Evolutionary conservation across 75 land plant genomes (phyloP), one percentile per base, ranked within the genome.

Genomic region (Selaginella tamariscina): DNA sequence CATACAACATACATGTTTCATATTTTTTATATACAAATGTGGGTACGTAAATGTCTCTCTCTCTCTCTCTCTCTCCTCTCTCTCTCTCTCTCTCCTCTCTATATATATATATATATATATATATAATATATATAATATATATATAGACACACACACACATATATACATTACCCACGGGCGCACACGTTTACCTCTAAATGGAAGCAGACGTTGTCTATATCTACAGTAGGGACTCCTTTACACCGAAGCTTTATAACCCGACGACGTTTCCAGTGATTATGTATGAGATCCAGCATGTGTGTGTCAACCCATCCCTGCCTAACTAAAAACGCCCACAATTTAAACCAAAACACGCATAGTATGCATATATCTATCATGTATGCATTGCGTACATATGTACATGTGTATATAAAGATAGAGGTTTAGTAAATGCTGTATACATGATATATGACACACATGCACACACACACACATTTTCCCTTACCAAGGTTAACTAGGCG

Each of bases 221-320:
- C 95, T 31, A 93, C 85, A 1, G 98, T 93, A 22, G 96, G 92
- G 20, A 93, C 98, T 33, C 98, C 98, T 75, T 83, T 84, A 77
- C 98, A 93, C 74, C 84, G 86, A 22, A 93, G 81, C 77, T 86
- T 89, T 77, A 88, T 82, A 1, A 86, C 88, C 22, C 87, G 70
- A 18, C 83, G 65, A 67, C 90, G 68, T 68, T 87, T 93, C 98
- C 98, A 93, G 70, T 82, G 98, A 44, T 80, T 73, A 75, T 93
- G 98, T 0, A 93, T 82, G 31, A 86, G 78, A 27, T 93, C 88
- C 78, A 93, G 73, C 98, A 93, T 93, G 66, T 93, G 65, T 93
- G 98, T 1, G 98, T 93, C 69, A 93, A 78, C 15, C 98, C 98
- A 83, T 93, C 90, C 65, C 98, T 89, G 33, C 98, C 98, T 93